A percentile compares a stretch with the other conserved stretches of the same genome.
Evolutionary conservation across 2,329 filamentous ascomycete genomes (phyloP).

Genomic region (Colletotrichum abscissum): DNA sequence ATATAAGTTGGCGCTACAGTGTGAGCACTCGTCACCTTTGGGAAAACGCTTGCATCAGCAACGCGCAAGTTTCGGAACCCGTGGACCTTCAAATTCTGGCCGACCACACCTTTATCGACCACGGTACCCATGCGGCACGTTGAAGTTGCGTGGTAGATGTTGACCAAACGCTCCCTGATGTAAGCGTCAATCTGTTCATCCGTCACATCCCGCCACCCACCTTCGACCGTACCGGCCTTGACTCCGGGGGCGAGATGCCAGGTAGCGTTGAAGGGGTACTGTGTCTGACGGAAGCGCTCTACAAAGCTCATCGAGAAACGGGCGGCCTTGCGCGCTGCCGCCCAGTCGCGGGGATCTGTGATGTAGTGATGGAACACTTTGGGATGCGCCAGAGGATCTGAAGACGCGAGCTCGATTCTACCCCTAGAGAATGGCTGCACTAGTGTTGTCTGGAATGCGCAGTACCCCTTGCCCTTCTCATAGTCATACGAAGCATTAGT

Average conservation of each 20-base stretch:
- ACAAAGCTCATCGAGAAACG: conserved; percentile 46
- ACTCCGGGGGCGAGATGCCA: conserved; percentile 25
- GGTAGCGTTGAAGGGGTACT: conserved; percentile 38
- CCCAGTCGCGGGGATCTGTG: conserved; percentile 43
- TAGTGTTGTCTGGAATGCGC: conserved; percentile 42
- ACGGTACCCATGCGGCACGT: conserved; percentile 37
- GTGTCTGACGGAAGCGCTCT: conserved; percentile 41
- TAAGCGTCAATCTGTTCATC: conserved; percentile 46
- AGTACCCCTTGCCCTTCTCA: conserved; percentile 39
- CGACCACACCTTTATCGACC: conserved; percentile 31
- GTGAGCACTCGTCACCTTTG: conserved; percentile 42
- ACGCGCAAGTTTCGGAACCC: conserved; percentile 37
- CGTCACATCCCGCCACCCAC: conserved; percentile 41
- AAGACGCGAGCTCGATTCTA: conserved; percentile 45
- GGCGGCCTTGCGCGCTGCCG: conserved; percentile 39
- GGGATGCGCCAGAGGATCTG: conserved; percentile 47
- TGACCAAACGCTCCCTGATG: conserved; percentile 1
- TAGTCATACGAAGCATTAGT: conserved; percentile 48
- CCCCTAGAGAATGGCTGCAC: conserved; percentile 45
- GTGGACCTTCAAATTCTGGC: conserved; percentile 33
- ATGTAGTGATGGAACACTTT: conserved; percentile 45
- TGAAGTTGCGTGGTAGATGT: conserved; percentile 25
- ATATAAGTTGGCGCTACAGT: conserved; percentile 44
- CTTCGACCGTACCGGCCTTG: background rate
- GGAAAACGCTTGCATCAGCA: conserved; percentile 45